Evolutionary conservation across 2,329 filamentous ascomycete species (phyloP), one percentile per base, ranked within the genome.

Genomic region (Ampelomyces quisqualis): DNA sequence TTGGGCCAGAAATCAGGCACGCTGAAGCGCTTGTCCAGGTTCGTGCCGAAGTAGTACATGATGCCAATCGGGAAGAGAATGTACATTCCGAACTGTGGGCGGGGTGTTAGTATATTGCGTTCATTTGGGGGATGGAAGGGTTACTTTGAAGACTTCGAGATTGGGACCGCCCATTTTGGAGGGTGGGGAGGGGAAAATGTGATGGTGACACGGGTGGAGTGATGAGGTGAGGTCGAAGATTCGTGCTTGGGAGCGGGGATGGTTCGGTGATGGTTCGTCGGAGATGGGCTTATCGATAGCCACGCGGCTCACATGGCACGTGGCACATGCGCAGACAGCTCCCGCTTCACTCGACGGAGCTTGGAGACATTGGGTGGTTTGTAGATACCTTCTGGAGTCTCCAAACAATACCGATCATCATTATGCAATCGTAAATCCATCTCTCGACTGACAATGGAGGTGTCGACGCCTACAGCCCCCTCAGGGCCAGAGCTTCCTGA

Each of bases 41-140:
- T 98, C 41, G 90, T 95, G 67, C 93, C 93, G 71, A 97, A 98
- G 77, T 98, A 98, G 78, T 94, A 97, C 93, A 98, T 98, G 77
- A 93, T 90, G 59, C 88, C 90, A 62, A 98, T 97, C 13, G 93
- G 93, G 73, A 98, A 98, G 79, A 96, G 85, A 75, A 98, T 85
- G 76, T 98, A 98, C 80, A 94, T 88, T 75, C 91, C 90, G 70
- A 98, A 98, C 91, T 96, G n/a, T n/a, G 42, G 36, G 22, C 19
- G 9, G n/a, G 20, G 33, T 11, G 23, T 35, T 42, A 44, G 31
- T 17, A 34, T 8, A 24, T 31, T 18, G 28, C 4, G 14, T n/a
- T 20, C 22, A 24, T 27, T 20, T 23, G 38, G 39, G 23, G 34
- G 10, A n/a, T 7, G 17, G 11, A 5, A 1, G 19, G 21, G 38